Percentiles rank a stretch among this genome's conserved stretches.
phyloP scores from a whole-genome alignment of 1,284 basidiomycete genomes.

The Gymnopus androsaceus region DNA sequence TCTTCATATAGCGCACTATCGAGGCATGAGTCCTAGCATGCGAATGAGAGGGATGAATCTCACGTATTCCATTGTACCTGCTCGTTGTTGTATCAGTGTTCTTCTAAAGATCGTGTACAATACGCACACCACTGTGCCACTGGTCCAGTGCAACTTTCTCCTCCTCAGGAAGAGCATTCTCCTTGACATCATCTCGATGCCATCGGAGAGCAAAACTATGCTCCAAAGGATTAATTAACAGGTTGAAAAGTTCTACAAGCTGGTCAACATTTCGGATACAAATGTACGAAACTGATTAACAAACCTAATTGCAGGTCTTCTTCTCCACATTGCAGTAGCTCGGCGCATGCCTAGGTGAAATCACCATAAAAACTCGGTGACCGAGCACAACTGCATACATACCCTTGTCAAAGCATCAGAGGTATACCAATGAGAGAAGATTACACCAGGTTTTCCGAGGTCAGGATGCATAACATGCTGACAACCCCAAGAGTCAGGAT shows the following conservation, averaged over 20 bases:
- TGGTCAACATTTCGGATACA: neutral
- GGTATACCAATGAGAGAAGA: conserved; percentile 71
- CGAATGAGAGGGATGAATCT: conserved; percentile 21
- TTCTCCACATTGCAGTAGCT: conserved; percentile 58
- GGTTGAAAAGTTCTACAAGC: conserved; percentile 73
- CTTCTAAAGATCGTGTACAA: neutral
- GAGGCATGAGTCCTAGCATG: neutral
- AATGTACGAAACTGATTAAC: conserved; percentile 18
- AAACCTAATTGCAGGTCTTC: conserved; percentile 73
- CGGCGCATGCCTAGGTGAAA: conserved; percentile 14
- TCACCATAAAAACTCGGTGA: neutral
- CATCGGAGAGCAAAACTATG: conserved; percentile 79
- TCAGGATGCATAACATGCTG: conserved; percentile 82
- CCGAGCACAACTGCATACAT: conserved; percentile 29
- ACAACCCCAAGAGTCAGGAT: conserved; percentile 77
- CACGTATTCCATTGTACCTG: conserved; percentile 86
- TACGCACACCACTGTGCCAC: conserved; percentile 68
- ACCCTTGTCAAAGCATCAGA: conserved; percentile 53
- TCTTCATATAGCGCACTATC: conserved; percentile 73
- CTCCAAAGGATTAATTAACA: conserved; percentile 70
- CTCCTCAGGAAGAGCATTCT: conserved; percentile 63
- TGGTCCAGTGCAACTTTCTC: conserved; percentile 59
- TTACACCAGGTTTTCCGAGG: conserved; percentile 48
- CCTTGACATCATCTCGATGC: conserved; percentile 81
- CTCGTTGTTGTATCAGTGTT: conserved; percentile 1